These are phyloP conservation scores for Oryza longistaminata DNA, from an alignment of 176 grass and related monocot genomes.

Conservation along the genomic window DNA sequence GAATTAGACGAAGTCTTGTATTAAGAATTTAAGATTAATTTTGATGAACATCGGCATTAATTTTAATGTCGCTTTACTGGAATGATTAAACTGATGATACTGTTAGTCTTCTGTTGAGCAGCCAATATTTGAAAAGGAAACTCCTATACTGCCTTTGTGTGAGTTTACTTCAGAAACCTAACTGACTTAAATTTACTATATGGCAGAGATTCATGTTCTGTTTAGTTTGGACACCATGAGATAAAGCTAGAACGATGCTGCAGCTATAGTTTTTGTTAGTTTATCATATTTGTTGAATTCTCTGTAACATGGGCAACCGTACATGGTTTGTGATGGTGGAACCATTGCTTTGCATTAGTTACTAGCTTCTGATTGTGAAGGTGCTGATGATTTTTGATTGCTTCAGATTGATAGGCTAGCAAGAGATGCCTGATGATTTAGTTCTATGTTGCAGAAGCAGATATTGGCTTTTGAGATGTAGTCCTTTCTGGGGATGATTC, in stretches of 20 bases:
- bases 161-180: no score
- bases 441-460: conserved; percentile 47
- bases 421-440: conserved; percentile 26
- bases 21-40: conserved; percentile 17
- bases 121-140: background rate
- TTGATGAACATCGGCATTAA: background rate
- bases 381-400: conserved; percentile 25
- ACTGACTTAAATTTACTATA: background rate
- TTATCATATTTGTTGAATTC: conserved; percentile 1
- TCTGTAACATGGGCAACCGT: conserved; percentile 62
- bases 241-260: background rate
- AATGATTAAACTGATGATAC: background rate
- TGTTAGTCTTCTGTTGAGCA: background rate
- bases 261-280: background rate
- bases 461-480: conserved; percentile 36
- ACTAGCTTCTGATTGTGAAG: conserved; percentile 65
- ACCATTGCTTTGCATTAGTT: conserved; percentile 94
- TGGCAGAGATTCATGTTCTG: background rate
- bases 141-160: background rate
- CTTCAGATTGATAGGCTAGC: conserved; percentile 27
- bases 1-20: background rate
- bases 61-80: background rate
- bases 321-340: conserved; percentile 72
- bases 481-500: conserved; percentile 65
- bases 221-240: conserved; percentile 4